Base-by-base conservation (phyloP, 495 filamentous ascomycete genomes). In the Daldinia decipiens region DNA sequence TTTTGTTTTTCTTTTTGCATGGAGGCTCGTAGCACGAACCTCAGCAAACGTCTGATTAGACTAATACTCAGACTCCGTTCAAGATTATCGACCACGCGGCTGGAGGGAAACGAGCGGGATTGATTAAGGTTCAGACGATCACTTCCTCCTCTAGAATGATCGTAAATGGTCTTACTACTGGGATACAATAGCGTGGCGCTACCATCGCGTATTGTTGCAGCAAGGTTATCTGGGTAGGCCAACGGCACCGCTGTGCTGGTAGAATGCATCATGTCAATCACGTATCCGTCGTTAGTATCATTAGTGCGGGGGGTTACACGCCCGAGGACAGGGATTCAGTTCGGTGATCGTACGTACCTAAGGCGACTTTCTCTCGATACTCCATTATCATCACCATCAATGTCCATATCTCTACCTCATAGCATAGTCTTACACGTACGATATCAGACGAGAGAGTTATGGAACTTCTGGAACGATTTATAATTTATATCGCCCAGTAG, bases 391-490 rank as follows among this genome's bases (percentile, higher is more conserved):
- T 53, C 50, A n/a, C 26, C 12, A n/a, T n/a, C 24, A 13, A 5
- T 11, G 2, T 24, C 26, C 0, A 11, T 24, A 19, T 15, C 19
- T 34, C 11, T 21, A 31, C 56, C 38, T 43, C 21, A 53, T 24
- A 36, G 12, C 34, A 13, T 26, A 11, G 24, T 53, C 4, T 53
- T 38, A n/a, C 64, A 72, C 70, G 65, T 72, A 72, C 70, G 70
- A 72, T 68, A 61, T 72, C 70, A 56, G 64, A 72, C 70, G 70
- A 72, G 59, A 65, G 21, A n/a, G 27, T 15, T 36, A 7, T 47
- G 8, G 43, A 45, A 62, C 12, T 15, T 51, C 34, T 39, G 39
- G 61, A 8, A 15, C 31, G 26, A 19, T 38, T 11, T 60, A 36
- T 59, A 53, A 19, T 38, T 11, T 60, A 36, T 59, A 53, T 13